Evolutionary conservation across 1,139 yeast genomes (phyloP).

Genomic region (Suhomyces maxii): DNA sequence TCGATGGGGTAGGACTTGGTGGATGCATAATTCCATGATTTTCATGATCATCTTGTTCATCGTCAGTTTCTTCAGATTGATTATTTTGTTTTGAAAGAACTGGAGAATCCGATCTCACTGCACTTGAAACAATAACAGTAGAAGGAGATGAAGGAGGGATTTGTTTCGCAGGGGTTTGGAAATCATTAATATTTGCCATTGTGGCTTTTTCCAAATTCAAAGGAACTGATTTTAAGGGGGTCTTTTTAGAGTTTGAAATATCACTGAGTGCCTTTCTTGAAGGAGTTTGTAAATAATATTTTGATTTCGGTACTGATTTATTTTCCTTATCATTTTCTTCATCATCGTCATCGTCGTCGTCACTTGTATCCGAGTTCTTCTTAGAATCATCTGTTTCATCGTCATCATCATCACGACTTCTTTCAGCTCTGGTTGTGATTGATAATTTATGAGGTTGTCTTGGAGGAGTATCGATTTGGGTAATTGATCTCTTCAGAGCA

Average conservation of each 20-base stretch:
- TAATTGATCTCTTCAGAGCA: slow-evolving; percentile 37
- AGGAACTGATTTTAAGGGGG: slow-evolving; percentile 14
- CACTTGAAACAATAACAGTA: slow-evolving; percentile 23
- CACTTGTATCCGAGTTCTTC: slow-evolving; percentile 8
- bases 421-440: slow-evolving; percentile 19
- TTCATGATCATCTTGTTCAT: slow-evolving; percentile 5
- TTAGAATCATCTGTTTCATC: slow-evolving; percentile 20
- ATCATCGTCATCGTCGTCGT: slow-evolving; percentile 11
- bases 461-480: slow-evolving; percentile 44
- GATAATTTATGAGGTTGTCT: slow-evolving; percentile 39
- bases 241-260: slow-evolving; percentile 24
- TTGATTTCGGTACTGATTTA: slow-evolving; percentile 7
- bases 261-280: slow-evolving; percentile 31
- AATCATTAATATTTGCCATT: slow-evolving; percentile 4
- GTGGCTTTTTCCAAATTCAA: slow-evolving; percentile 7
- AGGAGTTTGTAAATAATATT: slow-evolving; percentile 31
- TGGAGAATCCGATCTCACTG: slow-evolving; percentile 12
- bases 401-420: slow-evolving; percentile 14
- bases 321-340: slow-evolving; percentile 15
- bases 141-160: slow-evolving; percentile 25
- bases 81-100: slow-evolving; percentile 1
- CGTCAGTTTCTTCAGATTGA: slow-evolving; percentile 5
- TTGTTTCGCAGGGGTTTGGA: slow-evolving; percentile 23
- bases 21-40: slow-evolving; percentile 20
- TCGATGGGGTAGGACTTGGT: slow-evolving; percentile 45